These are phyloP conservation scores for Dactylellina cionopaga DNA, from an alignment of 2,329 filamentous ascomycete species.

Conservation along the genomic window DNA sequence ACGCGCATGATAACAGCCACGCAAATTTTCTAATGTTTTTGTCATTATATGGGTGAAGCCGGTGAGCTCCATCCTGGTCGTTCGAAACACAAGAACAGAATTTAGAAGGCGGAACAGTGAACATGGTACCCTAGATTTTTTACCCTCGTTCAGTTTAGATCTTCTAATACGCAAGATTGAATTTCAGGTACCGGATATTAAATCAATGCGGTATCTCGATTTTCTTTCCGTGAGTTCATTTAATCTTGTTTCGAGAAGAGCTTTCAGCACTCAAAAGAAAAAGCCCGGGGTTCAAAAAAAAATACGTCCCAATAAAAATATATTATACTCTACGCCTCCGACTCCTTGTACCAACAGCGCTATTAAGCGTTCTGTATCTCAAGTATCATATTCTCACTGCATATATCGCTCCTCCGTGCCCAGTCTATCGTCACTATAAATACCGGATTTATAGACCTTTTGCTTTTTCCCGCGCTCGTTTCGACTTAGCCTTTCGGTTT, in stretches of 20 bases:
- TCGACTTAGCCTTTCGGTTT: constrained; percentile 2
- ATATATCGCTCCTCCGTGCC: neutral
- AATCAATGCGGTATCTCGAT: constrained; percentile 5
- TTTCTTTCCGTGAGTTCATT: constrained; percentile 8
- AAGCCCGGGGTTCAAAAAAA: neutral
- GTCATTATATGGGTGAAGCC: neutral
- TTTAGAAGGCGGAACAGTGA: constrained; percentile 30
- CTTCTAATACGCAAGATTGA: constrained; percentile 13
- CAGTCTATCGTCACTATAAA: neutral
- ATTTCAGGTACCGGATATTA: constrained; percentile 9
- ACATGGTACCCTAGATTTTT: constrained; percentile 7
- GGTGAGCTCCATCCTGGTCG: constrained; percentile 3
- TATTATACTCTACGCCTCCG: no score
- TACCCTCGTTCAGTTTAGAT: constrained; percentile 9
- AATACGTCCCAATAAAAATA: no score
- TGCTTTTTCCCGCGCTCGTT: constrained; percentile 11
- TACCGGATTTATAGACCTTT: neutral
- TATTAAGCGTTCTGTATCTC: no score
- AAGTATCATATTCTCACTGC: no score
- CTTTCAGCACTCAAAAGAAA: neutral
- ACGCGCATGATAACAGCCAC: no score
- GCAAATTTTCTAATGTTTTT: no score
- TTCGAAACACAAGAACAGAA: constrained; percentile 18
- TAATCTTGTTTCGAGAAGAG: constrained; percentile 29
- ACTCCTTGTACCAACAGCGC: no score